Evolutionary conservation across 805 yeast genomes (phyloP).

Genomic region (Yueomyces sp.): DNA sequence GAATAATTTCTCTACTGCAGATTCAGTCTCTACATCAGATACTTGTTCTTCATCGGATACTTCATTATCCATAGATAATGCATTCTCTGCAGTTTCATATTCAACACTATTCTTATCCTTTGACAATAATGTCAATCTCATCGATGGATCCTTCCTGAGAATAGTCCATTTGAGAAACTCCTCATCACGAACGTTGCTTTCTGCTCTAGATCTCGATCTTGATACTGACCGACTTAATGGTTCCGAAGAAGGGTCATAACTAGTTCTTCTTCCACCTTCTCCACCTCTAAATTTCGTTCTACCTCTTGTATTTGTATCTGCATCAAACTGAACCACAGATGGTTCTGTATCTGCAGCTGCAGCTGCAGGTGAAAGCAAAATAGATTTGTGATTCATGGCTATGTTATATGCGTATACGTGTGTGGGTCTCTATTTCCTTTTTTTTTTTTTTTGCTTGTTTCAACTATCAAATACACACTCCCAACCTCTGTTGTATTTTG

Average conservation of each 20-base stretch:
- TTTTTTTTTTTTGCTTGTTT: too few relatives aligned
- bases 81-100: slow-evolving; percentile 9
- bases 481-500: too few relatives aligned
- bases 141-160: slow-evolving; percentile 62
- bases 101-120: slow-evolving; percentile 5
- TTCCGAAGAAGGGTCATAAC: slow-evolving; percentile 1
- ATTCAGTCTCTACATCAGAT: slow-evolving; percentile 24
- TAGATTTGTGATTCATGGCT: too few relatives aligned
- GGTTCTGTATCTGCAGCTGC: background rate
- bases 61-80: slow-evolving; percentile 27
- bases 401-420: too few relatives aligned
- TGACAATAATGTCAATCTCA: slow-evolving; percentile 30
- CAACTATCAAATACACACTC: too few relatives aligned
- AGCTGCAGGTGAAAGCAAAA: too few relatives aligned
- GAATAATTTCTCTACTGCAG: slow-evolving; percentile 20
- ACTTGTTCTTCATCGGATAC: slow-evolving; percentile 29
- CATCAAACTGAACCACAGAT: background rate
- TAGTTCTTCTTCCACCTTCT: background rate
- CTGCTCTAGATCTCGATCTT: slow-evolving; percentile 21
- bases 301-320: background rate
- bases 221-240: slow-evolving; percentile 4
- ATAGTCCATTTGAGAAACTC: slow-evolving; percentile 49
- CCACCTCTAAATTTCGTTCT: background rate
- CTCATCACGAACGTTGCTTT: slow-evolving; percentile 16
- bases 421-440: too few relatives aligned